Evolutionary conservation across 139 green algal species (phyloP).

Genomic region (Desmodesmus armatus): DNA sequence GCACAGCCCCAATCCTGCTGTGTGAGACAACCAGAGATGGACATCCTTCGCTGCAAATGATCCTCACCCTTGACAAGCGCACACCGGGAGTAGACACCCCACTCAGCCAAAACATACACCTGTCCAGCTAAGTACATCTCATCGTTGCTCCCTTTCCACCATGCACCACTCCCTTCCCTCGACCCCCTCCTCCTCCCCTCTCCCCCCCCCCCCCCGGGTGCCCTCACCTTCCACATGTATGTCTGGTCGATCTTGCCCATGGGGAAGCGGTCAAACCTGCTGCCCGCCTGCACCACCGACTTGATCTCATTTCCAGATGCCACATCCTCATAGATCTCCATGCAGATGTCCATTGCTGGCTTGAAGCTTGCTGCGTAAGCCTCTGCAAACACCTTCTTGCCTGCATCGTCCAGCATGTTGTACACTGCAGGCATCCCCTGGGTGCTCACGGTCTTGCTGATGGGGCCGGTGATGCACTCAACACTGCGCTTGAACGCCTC

Average conservation of each 20-base stretch:
- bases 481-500: constrained; percentile 97
- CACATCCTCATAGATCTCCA: constrained; percentile 99
- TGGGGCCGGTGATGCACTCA: constrained; percentile 98
- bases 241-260: constrained; percentile 99
- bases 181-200: not conserved
- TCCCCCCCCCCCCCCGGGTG: not conserved
- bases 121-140: not conserved
- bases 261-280: constrained; percentile 95
- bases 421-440: constrained; percentile 98
- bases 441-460: constrained; percentile 94
- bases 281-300: constrained; percentile 93
- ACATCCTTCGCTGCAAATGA: too few relatives aligned
- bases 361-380: constrained; percentile 92
- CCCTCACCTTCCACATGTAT: constrained; percentile 96
- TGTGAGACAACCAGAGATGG: not conserved
- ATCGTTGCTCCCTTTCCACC: not conserved
- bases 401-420: constrained; percentile 82
- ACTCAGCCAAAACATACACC: too few relatives aligned
- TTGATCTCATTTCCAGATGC: constrained; percentile 98
- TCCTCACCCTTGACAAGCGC: too few relatives aligned
- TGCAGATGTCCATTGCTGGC: constrained; percentile 97
- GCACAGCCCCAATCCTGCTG: not conserved
- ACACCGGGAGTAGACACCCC: too few relatives aligned
- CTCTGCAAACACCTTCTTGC: constrained; percentile 90
- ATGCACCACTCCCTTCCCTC: not conserved